phyloP scores from a whole-genome alignment of 1,284 basidiomycete species.

The Pterulicium gracile region DNA sequence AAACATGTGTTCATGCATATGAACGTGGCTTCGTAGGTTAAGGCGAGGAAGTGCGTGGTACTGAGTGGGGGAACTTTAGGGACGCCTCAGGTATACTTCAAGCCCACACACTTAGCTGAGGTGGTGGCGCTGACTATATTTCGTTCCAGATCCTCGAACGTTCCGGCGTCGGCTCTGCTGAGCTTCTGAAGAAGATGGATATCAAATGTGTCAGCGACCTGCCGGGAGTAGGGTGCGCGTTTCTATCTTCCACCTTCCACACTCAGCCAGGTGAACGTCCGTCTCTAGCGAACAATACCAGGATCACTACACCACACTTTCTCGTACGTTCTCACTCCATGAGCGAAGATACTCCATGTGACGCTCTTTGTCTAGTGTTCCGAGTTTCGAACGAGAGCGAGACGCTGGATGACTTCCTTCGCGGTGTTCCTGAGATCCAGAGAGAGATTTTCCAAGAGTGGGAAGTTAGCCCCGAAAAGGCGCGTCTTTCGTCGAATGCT shows the following conservation, averaged over 20 bases:
- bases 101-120: not conserved
- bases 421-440: constrained; percentile 49
- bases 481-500: constrained; percentile 53
- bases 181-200: constrained; percentile 42
- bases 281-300: constrained; percentile 53
- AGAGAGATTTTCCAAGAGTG: constrained; percentile 55
- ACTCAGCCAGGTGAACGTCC: not conserved
- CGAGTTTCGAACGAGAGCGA: constrained; percentile 55
- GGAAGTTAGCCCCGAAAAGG: constrained; percentile 61
- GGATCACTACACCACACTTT: constrained; percentile 63
- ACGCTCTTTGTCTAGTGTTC: constrained; percentile 34
- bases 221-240: constrained; percentile 56
- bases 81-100: constrained; percentile 32
- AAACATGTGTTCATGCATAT: not conserved
- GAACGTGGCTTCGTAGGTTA: constrained; percentile 18
- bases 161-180: constrained; percentile 51
- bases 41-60: constrained; percentile 55
- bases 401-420: constrained; percentile 59
- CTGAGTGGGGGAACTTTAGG: constrained; percentile 57
- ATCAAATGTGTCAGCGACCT: constrained; percentile 57
- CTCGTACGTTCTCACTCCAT: constrained; percentile 25
- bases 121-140: not conserved
- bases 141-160: constrained; percentile 52
- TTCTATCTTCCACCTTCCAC: not conserved
- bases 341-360: not conserved